Evolutionary conservation across 2,329 filamentous ascomycete genomes (phyloP), one percentile per base, ranked within the genome.

Genomic region (Volutella citrinella): DNA sequence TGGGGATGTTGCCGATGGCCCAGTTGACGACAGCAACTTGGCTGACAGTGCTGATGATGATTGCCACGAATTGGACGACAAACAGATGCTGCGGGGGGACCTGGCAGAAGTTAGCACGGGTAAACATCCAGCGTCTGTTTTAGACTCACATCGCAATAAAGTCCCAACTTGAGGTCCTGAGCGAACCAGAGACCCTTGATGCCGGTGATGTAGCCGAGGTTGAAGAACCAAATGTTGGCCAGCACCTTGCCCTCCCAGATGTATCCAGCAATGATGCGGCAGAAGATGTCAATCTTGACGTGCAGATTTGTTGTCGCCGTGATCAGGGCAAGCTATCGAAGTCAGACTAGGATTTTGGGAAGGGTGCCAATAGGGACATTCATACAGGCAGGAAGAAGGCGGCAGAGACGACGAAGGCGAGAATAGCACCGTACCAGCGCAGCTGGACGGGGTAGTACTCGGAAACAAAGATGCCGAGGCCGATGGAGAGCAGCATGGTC

Each of bases 51-150:
- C 64, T 63, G 49, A 68, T 64, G 6, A 72, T 28, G 0, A 68
- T 60, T 1, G 66, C 69, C 1, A 66, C 55, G 3, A 64, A 34
- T 43, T 73, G 69, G 1, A 59, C 64, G 14, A 55, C 49, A 45
- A 73, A 73, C 3, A 69, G 57, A 3, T 61, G 56, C 7, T 62
- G 60, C 4, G 66, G 70, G 0, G 69, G 67, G 3, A 72, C 60
- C 54, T 57, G 8, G 3, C 10, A 42, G 8, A 39, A 37, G 22
- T 52, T 13, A 46, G 38, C 12, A 11, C 10, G n/a, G 5, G 5
- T 12, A 13, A 10, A 25, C 9, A 3, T 24, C 12, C 10, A n/a
- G n/a, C n/a, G n/a, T n/a, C n/a, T n/a, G n/a, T n/a, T n/a, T 10
- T 7, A 15, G 18, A 32, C 46, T 36, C 19, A 56, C 54, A 16